These are phyloP conservation scores for Sarocladium kiliense DNA, from an alignment of 2,329 filamentous ascomycete species.

Conservation along the genomic window DNA sequence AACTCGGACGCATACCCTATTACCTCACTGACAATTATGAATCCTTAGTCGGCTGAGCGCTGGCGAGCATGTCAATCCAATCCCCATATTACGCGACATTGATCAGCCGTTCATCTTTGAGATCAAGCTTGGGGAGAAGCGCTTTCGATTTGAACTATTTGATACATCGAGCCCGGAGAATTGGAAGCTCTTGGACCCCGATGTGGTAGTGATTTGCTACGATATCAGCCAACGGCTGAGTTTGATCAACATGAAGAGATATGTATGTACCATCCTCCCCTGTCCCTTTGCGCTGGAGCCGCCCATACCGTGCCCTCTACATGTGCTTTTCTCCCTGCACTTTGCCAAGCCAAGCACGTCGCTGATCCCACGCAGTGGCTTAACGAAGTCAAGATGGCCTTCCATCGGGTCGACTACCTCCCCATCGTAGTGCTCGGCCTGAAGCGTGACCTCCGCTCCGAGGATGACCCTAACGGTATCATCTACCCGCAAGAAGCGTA, in stretches of 20 bases:
- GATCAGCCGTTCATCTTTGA: conserved; percentile 59
- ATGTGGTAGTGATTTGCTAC: conserved; percentile 56
- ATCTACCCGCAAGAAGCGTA: conserved; percentile 59
- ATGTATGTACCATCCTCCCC: conserved; percentile 34
- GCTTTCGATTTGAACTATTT: conserved; percentile 52
- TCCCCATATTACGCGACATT: conserved; percentile 49
- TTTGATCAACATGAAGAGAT: conserved; percentile 52
- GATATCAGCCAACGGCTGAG: conserved; percentile 55
- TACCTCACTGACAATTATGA: background rate
- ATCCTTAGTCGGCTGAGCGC: conserved; percentile 41
- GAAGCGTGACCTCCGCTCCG: conserved; percentile 55
- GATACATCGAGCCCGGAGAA: conserved; percentile 54
- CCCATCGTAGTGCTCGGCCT: conserved; percentile 54
- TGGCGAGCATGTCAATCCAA: conserved; percentile 33
- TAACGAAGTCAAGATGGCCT: conserved; percentile 45
- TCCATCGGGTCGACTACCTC: conserved; percentile 40
- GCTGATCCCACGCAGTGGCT: conserved; percentile 55
- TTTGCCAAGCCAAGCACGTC: no score
- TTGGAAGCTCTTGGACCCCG: conserved; percentile 53
- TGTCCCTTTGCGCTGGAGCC: no score
- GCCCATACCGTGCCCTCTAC: no score
- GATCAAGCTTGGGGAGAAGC: conserved; percentile 33
- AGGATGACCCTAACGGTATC: conserved; percentile 53
- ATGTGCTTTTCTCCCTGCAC: no score
- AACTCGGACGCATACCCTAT: background rate